Conservation (phyloP, 495 filamentous ascomycete species). For the Trichocladium antarcticum region DNA sequence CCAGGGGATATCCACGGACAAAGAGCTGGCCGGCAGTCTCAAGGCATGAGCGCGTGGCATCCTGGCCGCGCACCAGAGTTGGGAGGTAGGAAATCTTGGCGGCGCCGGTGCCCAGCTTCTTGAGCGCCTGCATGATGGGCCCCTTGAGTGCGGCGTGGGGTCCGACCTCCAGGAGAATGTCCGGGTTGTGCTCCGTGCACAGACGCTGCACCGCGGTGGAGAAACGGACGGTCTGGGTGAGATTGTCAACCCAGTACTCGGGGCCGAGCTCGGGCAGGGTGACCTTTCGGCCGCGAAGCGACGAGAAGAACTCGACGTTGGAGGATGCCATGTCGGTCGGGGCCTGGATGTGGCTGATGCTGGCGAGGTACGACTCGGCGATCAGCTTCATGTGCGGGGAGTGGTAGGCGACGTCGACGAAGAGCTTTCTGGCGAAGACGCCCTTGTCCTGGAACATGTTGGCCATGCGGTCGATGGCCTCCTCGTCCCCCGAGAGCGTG, state of each 20-base stretch:
- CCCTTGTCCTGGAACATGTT: slow-evolving; percentile 29
- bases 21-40: slow-evolving; percentile 33
- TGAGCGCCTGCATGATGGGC: slow-evolving; percentile 48
- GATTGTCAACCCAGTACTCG: slow-evolving; percentile 45
- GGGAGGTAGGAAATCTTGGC: slow-evolving; percentile 35
- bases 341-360: slow-evolving; percentile 26
- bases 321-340: slow-evolving; percentile 22
- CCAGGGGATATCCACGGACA: slow-evolving; percentile 30
- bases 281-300: slow-evolving; percentile 24
- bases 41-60: slow-evolving; percentile 30
- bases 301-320: slow-evolving; percentile 35
- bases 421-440: slow-evolving; percentile 40
- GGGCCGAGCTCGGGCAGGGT: slow-evolving; percentile 30
- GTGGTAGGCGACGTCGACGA: slow-evolving; percentile 44
- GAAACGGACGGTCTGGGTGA: slow-evolving; percentile 43
- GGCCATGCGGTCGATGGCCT: slow-evolving; percentile 34
- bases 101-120: slow-evolving; percentile 28
- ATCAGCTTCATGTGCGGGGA: slow-evolving; percentile 42
- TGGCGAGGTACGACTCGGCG: slow-evolving; percentile 34
- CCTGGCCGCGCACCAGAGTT: slow-evolving; percentile 32
- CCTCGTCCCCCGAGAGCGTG: slow-evolving; percentile 42
- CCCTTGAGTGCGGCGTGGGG: slow-evolving; percentile 54
- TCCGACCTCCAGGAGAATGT: slow-evolving; percentile 51
- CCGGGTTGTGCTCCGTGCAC: slow-evolving; percentile 23
- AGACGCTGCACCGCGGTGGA: slow-evolving; percentile 28